Percentiles rank a stretch among this genome's conserved stretches.
Evolutionary conservation across 352 stramenopile genomes (phyloP).

Genomic region (Pythium apleroticum): DNA sequence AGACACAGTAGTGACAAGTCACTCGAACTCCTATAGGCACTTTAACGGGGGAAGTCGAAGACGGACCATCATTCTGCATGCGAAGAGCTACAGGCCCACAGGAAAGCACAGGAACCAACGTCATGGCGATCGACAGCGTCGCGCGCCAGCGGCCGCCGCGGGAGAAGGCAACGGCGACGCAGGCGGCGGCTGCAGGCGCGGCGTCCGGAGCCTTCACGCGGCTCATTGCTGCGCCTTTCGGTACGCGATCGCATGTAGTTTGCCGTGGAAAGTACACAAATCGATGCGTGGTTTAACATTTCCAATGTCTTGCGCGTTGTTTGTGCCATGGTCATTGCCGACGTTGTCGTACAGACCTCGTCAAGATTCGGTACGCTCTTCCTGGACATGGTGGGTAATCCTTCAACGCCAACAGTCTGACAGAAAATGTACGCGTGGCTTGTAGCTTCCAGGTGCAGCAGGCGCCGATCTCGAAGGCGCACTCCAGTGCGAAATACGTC

Average conservation of each 20-base stretch:
- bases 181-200: conserved; percentile 61
- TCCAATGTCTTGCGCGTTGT: neutral
- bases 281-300: conserved; percentile 12
- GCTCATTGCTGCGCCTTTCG: conserved; percentile 69
- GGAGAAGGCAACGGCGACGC: conserved; percentile 32
- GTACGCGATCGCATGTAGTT: conserved; percentile 21
- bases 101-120: conserved; percentile 14
- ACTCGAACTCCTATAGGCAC: neutral
- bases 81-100: conserved; percentile 5
- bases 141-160: conserved; percentile 14
- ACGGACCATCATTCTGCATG: conserved; percentile 11
- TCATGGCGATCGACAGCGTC: conserved; percentile 17
- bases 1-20: conserved; percentile 15
- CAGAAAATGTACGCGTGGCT: neutral
- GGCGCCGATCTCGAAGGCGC: conserved; percentile 35
- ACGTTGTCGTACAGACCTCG: conserved; percentile 38
- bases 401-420: neutral
- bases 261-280: conserved; percentile 10
- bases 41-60: neutral
- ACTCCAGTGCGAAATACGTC: conserved; percentile 44
- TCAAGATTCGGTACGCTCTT: conserved; percentile 65
- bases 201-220: conserved; percentile 64
- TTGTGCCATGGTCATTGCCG: neutral
- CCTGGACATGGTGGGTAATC: neutral
- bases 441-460: conserved; percentile 75